phyloP scores from a whole-genome alignment of 1,284 basidiomycete species.

The Tylopilus sp. region DNA sequence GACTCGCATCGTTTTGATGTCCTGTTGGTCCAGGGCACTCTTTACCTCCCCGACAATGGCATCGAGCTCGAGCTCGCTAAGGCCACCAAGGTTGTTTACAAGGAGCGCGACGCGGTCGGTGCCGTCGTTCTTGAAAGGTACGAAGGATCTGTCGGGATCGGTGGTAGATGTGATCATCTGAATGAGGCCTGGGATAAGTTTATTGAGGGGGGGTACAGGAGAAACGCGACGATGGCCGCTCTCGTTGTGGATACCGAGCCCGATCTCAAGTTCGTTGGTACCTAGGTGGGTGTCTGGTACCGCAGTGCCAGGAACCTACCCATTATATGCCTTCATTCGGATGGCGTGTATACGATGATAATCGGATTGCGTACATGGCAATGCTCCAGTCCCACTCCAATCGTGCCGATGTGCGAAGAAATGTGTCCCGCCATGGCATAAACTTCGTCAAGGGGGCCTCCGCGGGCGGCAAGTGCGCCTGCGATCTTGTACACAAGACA shows the following conservation, averaged over 20 bases:
- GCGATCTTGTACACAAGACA: conserved; percentile 92
- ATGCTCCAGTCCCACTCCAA: conserved; percentile 90
- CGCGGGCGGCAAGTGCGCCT: conserved; percentile 74
- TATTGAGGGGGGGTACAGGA: conserved; percentile 63
- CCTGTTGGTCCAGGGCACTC: conserved; percentile 50
- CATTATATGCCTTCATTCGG: neutral
- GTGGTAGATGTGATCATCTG: conserved; percentile 68
- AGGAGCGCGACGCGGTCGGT: conserved; percentile 65
- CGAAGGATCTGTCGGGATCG: conserved; percentile 82
- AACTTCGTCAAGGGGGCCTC: conserved; percentile 72
- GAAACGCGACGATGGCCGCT: conserved; percentile 71
- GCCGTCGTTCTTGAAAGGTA: conserved; percentile 69
- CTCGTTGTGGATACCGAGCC: conserved; percentile 93
- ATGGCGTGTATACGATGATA: neutral
- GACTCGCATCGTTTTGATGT: conserved; percentile 60
- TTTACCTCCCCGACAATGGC: conserved; percentile 65
- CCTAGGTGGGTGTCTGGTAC: conserved; percentile 56
- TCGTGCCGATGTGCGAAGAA: conserved; percentile 67
- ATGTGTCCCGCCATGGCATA: conserved; percentile 68
- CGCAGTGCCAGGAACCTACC: conserved; percentile 78
- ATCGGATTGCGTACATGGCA: conserved; percentile 60
- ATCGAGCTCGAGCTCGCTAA: conserved; percentile 83
- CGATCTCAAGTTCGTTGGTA: conserved; percentile 76
- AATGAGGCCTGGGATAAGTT: conserved; percentile 72
- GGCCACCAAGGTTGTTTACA: conserved; percentile 80